Evolutionary conservation across 1,284 basidiomycete genomes (phyloP), one percentile per base, ranked within the genome.

Genomic region (Omphalotus olearius): DNA sequence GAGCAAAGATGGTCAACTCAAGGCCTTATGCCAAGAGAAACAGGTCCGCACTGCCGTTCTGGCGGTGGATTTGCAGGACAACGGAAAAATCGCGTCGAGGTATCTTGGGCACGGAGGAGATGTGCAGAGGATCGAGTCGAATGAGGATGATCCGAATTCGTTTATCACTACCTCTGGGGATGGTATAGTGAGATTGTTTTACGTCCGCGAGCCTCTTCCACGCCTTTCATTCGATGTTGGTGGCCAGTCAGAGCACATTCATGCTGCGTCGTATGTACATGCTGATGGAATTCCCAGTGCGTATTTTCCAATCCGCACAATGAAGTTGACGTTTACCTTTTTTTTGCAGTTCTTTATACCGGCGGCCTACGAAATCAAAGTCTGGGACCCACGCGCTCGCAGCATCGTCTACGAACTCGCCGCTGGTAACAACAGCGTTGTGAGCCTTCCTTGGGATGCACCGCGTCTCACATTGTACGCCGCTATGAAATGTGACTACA

Each of bases 401-500:
- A 57, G 59, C 6, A 45, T 60, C 4, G 58, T 72, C 6, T 74
- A 72, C 60, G 71, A 73, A 49, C 64, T 75, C 18, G 59, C 66
- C 6, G 74, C 72, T 2, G 73, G 73, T 18, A 74, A 75, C 57
- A 73, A 69, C 51, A 44, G 50, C 2, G 71, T 74, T 1, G 35
- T 28, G 4, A 56, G 58, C 14, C 55, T 74, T 51, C 63, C 60
- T 0, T 74, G 72, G 71, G 67, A 73, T 55, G 53, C 55, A 6
- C 36, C 47, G 4, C 60, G 55, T 18, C 58, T 63, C 14, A 58
- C 63, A 2, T 61, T 75, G 4, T 73, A 66, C 48, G 71, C 69
- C 0, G 59, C 63, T 2, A 72, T 72, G 13, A 57, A 65, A 47
- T 72, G 71, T 59, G 42, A 45, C 4, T 63, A 66, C 52, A 58